Evolutionary conservation across 345 rosid species (phyloP).

Genomic region (Hypericum androsaemum): DNA sequence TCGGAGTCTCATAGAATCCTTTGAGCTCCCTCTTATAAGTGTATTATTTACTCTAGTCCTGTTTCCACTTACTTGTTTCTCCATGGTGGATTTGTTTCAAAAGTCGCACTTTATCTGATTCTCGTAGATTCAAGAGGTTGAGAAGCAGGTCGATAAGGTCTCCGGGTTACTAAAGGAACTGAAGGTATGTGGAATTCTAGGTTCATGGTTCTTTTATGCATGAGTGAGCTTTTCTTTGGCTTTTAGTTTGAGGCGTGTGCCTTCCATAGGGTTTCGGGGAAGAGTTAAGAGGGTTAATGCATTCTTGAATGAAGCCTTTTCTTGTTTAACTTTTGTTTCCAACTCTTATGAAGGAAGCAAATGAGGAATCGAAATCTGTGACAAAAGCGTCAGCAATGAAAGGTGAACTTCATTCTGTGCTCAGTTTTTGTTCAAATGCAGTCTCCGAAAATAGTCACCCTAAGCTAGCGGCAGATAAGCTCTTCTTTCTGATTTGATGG

Average conservation of each 20-base stretch:
- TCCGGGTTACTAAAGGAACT: slow-evolving; percentile 41
- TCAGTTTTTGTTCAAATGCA: no score
- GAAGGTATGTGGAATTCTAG: slow-evolving; percentile 34
- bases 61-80: no score
- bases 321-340: background rate
- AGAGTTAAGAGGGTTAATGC: no score
- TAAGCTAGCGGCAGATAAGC: no score
- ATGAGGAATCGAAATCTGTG: slow-evolving; percentile 86
- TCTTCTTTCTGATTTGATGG: no score
- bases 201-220: background rate
- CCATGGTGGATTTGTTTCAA: no score
- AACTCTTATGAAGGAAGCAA: slow-evolving; percentile 54
- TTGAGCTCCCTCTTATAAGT: no score
- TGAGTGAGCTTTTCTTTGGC: background rate
- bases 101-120: slow-evolving; percentile 5
- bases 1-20: no score
- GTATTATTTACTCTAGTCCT: no score
- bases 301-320: background rate
- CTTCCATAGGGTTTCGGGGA: no score
- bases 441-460: no score
- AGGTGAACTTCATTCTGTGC: no score
- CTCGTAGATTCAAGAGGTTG: slow-evolving; percentile 50
- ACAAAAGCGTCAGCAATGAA: slow-evolving; percentile 95
- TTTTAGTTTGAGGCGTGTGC: background rate
- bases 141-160: slow-evolving; percentile 48